Evolutionary conservation across 345 rosid species (phyloP).

Genomic region (Litchi chinensis): DNA sequence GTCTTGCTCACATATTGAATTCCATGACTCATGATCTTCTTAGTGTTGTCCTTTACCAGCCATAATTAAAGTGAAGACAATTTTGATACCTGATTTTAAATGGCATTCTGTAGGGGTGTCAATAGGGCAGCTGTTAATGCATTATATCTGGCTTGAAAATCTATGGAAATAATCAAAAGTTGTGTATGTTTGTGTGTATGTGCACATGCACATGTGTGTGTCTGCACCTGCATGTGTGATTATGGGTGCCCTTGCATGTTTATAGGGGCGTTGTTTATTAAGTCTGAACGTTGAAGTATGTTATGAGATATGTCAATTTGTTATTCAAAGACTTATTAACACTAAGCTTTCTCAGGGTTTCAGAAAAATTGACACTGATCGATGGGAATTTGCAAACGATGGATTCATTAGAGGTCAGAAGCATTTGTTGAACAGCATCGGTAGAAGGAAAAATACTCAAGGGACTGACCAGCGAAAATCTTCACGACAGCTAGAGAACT

Average conservation of each 20-base stretch:
- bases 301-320: background rate
- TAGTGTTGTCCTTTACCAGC: background rate
- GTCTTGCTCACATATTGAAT: background rate
- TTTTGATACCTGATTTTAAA: background rate
- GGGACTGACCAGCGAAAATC: conserved; percentile 48
- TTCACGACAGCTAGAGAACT: conserved; percentile 31
- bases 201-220: background rate
- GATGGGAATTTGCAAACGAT: conserved; percentile 89
- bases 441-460: conserved; percentile 70
- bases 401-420: conserved; percentile 75
- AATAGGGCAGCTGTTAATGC: background rate
- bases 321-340: background rate
- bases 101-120: background rate
- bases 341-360: conserved; percentile 68
- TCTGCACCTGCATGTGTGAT: background rate
- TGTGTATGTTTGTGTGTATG: background rate
- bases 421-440: conserved; percentile 65
- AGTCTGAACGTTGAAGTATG: background rate
- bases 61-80: background rate
- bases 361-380: conserved; percentile 79
- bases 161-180: background rate
- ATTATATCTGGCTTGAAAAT: background rate
- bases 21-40: background rate
- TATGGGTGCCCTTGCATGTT: background rate
- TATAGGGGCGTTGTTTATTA: background rate